Conservation (phyloP, 139 green algal genomes). For the Spirogloea muscicola region DNA sequence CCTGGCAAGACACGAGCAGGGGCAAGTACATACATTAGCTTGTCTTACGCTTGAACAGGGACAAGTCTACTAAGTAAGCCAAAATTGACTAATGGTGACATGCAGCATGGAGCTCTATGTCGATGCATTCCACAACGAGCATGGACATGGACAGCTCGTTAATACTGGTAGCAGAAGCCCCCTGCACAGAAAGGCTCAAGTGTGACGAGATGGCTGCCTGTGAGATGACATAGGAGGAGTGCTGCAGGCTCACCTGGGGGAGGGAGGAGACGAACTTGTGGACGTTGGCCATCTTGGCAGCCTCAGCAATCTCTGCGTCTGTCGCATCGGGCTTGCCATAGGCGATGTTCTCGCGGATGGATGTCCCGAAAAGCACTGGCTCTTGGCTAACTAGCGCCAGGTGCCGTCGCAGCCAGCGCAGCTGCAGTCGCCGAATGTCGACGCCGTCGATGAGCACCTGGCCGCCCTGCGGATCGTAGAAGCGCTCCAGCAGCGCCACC, state of each 20-base stretch:
- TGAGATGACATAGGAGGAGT: no score
- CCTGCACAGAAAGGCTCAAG: no score
- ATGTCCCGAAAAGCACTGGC: constrained; percentile 67
- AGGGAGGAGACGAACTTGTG: constrained; percentile 65
- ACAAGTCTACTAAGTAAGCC: no score
- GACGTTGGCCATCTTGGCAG: constrained; percentile 62
- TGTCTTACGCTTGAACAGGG: no score
- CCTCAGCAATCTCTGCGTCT: constrained; percentile 44
- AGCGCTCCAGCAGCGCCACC: constrained; percentile 79
- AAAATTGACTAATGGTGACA: no score
- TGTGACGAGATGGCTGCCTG: no score
- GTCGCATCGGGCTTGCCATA: constrained; percentile 43
- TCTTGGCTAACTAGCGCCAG: constrained; percentile 86
- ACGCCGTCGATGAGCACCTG: constrained; percentile 71
- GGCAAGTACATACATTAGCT: no score
- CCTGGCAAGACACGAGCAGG: constrained; percentile 11
- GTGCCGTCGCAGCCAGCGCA: constrained; percentile 69
- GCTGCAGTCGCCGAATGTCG: constrained; percentile 69
- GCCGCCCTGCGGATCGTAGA: constrained; percentile 67
- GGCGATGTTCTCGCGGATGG: constrained; percentile 51
- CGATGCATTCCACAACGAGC: no score
- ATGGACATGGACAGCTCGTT: no score
- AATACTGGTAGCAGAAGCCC: no score
- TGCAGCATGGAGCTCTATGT: no score
- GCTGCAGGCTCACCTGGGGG: constrained; percentile 61